Evolutionary conservation across 139 green algal genomes (phyloP), one percentile per base, ranked within the genome.

Genomic region (Trebouxia sp.): DNA sequence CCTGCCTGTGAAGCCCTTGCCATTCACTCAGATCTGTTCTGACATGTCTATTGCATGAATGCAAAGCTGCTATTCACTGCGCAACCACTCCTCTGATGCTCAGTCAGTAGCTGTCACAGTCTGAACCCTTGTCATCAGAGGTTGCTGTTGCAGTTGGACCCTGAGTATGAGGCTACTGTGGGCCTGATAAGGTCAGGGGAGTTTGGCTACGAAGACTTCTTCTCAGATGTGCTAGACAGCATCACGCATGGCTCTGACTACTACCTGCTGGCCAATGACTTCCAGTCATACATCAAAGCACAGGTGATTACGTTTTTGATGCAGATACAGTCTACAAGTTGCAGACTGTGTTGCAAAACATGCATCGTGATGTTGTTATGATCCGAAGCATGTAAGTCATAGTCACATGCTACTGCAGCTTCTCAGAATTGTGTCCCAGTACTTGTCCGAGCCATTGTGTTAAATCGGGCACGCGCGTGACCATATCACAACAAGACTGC

Each of bases 191-290:
- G 93, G 77, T 80, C 62, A 17, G 97, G 94, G 26, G 41, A 86
- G 43, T 99, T 99, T 89, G 97, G 97, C 38, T 98, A 93, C 91
- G 86, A 92, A 48, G 97, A 99, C 86, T 98, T 97, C 90, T 98
- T 99, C 79, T 94, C 98, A 80, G 41, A 51, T 43, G 51, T 80
- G 20, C n/a, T 82, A 62, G 38, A 78, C 58, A 84, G 88, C 78
- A 93, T 99, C 85, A 96, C 90, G 70, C 93, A 58, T 38, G 80
- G 83, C 10, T 83, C 83, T 2, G 97, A 99, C 88, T 98, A 92
- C 82, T 99, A 98, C 91, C 92, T 99, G 69, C 82, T 99, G 56
- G 97, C 94, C 56, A 98, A 98, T 81, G 97, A 99, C 91, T 99
- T 99, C 81, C 81, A 88, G 10, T 80, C 85, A 42, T 99, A 99